A percentile compares a stretch with the other conserved stretches of the same genome.
Evolutionary conservation across 371 early-diverging fungal species (phyloP).

Genomic region (Sporodiniella umbellata): DNA sequence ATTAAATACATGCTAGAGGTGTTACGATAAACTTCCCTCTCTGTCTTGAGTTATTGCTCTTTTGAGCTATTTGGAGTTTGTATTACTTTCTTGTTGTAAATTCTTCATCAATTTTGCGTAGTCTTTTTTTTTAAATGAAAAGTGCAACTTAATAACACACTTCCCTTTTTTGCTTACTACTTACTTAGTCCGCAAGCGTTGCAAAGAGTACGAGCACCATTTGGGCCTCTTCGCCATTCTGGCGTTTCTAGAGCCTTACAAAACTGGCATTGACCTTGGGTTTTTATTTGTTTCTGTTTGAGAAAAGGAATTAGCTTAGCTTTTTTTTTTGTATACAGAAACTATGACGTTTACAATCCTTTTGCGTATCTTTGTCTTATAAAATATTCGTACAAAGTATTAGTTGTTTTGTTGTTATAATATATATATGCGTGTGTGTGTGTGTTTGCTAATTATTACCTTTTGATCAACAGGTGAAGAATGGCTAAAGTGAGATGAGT

Average conservation of each 20-base stretch:
- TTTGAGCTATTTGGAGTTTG: no score
- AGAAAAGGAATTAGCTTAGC: neutral
- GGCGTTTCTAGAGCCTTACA: slow-evolving; percentile 67
- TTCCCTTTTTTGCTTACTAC: slow-evolving; percentile 11
- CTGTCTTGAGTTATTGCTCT: no score
- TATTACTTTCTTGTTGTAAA: no score
- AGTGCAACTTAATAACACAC: neutral
- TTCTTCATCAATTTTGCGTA: slow-evolving; percentile 25
- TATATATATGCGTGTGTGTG: no score
- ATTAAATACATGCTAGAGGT: no score
- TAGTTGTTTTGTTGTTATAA: no score
- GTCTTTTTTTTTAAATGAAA: no score
- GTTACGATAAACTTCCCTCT: no score
- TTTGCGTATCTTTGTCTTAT: slow-evolving; percentile 2
- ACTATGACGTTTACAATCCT: slow-evolving; percentile 23
- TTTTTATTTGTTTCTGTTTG: slow-evolving; percentile 33
- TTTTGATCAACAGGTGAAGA: neutral
- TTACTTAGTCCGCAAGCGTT: slow-evolving; percentile 69
- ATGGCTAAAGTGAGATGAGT: neutral
- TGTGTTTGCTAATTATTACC: neutral
- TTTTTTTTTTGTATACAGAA: no score
- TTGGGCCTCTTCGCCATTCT: slow-evolving; percentile 71
- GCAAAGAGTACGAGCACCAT: slow-evolving; percentile 65
- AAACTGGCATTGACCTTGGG: slow-evolving; percentile 54
- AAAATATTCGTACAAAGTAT: no score